These are phyloP conservation scores for Hirsutella rhossiliensis DNA, from an alignment of 2,329 filamentous ascomycete genomes.

Conservation along the genomic window DNA sequence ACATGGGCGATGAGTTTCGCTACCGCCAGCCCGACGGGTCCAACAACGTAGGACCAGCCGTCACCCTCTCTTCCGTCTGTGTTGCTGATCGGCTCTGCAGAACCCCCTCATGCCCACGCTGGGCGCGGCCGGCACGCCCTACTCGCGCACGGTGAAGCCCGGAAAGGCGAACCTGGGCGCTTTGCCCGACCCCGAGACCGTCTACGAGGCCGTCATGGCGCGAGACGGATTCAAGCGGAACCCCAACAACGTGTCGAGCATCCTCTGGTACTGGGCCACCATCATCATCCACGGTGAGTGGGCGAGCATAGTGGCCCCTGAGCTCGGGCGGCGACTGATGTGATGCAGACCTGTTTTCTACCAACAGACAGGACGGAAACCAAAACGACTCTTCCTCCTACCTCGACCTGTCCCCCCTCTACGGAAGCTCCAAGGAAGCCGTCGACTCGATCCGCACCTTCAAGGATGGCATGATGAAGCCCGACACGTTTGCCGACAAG, in stretches of 20 bases:
- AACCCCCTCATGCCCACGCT: slow-evolving; percentile 54
- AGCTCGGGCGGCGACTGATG: neutral
- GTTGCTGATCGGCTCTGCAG: slow-evolving; percentile 15
- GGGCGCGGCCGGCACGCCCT: slow-evolving; percentile 55
- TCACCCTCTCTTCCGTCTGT: neutral
- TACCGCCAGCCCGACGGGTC: slow-evolving; percentile 62
- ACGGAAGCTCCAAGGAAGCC: slow-evolving; percentile 55
- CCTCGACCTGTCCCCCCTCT: slow-evolving; percentile 59
- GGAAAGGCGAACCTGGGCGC: slow-evolving; percentile 48
- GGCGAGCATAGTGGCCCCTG: accelerated
- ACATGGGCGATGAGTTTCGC: slow-evolving; percentile 46
- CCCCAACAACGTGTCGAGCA: slow-evolving; percentile 60
- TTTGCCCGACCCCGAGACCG: slow-evolving; percentile 51
- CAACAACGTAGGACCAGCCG: slow-evolving; percentile 38
- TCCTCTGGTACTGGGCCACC: slow-evolving; percentile 62
- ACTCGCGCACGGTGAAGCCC: slow-evolving; percentile 52
- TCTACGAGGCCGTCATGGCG: slow-evolving; percentile 53
- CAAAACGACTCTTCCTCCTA: slow-evolving; percentile 59
- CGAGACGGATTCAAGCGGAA: slow-evolving; percentile 39
- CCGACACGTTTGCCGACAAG: slow-evolving; percentile 60
- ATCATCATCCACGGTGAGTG: slow-evolving; percentile 56
- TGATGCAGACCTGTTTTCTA: slow-evolving; percentile 53
- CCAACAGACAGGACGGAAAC: slow-evolving; percentile 46
- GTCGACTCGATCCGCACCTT: slow-evolving; percentile 58
- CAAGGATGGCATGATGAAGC: slow-evolving; percentile 58